Conservation (phyloP, 148 eudicot species). For the Simmondsia chinensis region DNA sequence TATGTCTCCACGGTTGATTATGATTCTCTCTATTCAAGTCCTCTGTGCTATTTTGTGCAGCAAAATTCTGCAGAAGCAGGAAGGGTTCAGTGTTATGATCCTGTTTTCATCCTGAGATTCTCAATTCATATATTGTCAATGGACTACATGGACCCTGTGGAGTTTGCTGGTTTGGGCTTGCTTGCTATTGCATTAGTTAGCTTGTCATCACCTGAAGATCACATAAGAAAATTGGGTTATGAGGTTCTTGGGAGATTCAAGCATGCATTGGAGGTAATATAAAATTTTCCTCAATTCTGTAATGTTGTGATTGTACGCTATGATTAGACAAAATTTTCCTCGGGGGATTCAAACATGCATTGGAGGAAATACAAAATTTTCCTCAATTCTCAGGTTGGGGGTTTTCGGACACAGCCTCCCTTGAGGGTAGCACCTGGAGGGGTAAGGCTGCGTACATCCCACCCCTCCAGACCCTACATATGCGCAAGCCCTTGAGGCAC, state of each 20-base stretch:
- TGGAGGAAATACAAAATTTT: constrained; percentile 60
- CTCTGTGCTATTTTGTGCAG: constrained; percentile 27
- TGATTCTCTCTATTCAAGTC: constrained; percentile 6
- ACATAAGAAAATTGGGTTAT: constrained; percentile 76
- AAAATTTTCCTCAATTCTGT: no score
- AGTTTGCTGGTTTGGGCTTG: constrained; percentile 84
- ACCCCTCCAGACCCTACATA: no score
- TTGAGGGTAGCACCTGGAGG: no score
- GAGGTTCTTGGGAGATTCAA: constrained; percentile 73
- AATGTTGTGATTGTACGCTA: no score
- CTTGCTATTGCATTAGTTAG: constrained; percentile 81
- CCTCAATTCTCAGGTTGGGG: no score
- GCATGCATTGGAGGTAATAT: constrained; percentile 58
- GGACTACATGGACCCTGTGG: constrained; percentile 71
- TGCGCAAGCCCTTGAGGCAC: no score
- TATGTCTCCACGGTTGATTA: not conserved
- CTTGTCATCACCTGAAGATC: constrained; percentile 68
- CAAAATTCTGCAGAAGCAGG: constrained; percentile 14
- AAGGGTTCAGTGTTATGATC: constrained; percentile 54
- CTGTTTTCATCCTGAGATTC: constrained; percentile 73
- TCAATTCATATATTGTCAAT: constrained; percentile 69
- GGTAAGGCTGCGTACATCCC: no score
- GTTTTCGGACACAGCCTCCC: no score
- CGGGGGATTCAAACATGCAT: constrained; percentile 54
- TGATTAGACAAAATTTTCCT: no score